Conservation (phyloP, 345 rosid species). For the Euphorbia lathyris region DNA sequence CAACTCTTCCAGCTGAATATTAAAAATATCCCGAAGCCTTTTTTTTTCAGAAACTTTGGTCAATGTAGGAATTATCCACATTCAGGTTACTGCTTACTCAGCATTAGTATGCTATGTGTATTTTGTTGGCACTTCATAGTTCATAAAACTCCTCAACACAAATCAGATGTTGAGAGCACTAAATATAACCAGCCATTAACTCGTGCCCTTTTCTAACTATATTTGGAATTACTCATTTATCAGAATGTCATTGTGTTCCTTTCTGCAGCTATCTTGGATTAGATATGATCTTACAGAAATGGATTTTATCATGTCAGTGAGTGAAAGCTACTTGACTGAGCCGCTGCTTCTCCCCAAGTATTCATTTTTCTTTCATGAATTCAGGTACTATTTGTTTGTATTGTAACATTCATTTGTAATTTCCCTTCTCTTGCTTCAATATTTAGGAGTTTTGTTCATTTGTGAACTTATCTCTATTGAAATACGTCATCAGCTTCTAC, state of each 20-base stretch:
- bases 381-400: constrained; percentile 30
- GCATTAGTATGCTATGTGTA: background rate
- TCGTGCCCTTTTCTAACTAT: background rate
- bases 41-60: background rate
- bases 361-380: constrained; percentile 39
- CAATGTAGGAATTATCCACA: background rate
- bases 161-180: background rate
- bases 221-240: background rate
- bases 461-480: background rate
- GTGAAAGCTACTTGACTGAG: constrained; percentile 32
- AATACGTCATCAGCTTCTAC: background rate
- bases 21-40: background rate
- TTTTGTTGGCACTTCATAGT: background rate
- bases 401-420: background rate
- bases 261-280: constrained; percentile 45
- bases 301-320: constrained; percentile 36
- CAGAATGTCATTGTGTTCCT: background rate
- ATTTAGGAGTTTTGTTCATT: background rate
- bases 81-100: background rate
- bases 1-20: background rate
- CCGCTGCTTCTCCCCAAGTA: constrained; percentile 43
- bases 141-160: background rate
- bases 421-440: background rate
- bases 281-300: constrained; percentile 45
- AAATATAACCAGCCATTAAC: background rate